Conservation (phyloP, 345 rosid genomes). For the Lepidium africanum region DNA sequence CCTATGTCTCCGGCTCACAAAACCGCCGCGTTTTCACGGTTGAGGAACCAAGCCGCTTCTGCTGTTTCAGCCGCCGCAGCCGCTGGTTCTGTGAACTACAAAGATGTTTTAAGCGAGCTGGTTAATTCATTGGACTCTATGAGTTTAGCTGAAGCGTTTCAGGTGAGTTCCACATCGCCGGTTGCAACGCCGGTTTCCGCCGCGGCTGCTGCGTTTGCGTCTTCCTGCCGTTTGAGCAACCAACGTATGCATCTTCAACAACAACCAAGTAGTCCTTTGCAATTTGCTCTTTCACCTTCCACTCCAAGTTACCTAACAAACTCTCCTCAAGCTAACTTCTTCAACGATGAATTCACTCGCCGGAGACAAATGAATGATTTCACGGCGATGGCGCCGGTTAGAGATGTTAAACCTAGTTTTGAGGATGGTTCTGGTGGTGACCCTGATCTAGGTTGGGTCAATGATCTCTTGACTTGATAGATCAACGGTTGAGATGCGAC, state of each 20-base stretch:
- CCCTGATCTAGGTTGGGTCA: constrained; percentile 94
- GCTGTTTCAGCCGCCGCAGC: constrained; percentile 13
- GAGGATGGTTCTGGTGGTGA: constrained; percentile 32
- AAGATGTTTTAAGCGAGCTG: constrained; percentile 51
- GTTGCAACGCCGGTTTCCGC: constrained; percentile 19
- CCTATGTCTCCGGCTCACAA: constrained; percentile 64
- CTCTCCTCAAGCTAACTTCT: constrained; percentile 1
- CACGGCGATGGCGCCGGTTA: not conserved
- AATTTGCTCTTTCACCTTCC: constrained; percentile 26
- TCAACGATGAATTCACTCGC: constrained; percentile 11
- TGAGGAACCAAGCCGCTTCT: constrained; percentile 30
- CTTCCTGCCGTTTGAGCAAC: constrained; percentile 17
- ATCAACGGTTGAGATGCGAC: not conserved
- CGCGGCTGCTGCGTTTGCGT: constrained; percentile 16
- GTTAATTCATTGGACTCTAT: constrained; percentile 44
- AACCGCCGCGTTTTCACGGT: constrained; percentile 22
- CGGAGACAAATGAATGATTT: constrained; percentile 12
- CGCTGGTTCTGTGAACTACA: constrained; percentile 30
- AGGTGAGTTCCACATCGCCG: constrained; percentile 14
- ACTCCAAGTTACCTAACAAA: constrained; percentile 16
- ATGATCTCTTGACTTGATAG: constrained; percentile 67
- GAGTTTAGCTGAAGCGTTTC: constrained; percentile 22
- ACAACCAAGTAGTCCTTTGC: constrained; percentile 18
- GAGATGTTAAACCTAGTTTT: not conserved
- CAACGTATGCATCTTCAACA: constrained; percentile 15